phyloP scores from a whole-genome alignment of 352 stramenopile genomes.

The Phytophthora idaei region DNA sequence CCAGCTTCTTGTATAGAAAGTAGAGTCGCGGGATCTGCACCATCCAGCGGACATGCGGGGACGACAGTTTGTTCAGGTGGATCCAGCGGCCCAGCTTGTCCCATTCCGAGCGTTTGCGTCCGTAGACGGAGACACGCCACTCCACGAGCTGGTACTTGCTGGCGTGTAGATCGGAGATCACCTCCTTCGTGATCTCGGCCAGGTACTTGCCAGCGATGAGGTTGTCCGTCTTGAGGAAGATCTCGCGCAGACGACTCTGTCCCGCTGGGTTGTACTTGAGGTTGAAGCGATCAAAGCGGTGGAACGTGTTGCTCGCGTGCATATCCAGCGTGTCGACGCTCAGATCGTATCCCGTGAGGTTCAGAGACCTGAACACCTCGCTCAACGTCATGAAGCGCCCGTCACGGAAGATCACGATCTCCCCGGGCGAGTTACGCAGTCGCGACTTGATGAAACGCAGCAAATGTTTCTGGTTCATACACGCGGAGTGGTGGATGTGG shows the following conservation, averaged over 20 bases:
- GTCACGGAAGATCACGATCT: constrained; percentile 96
- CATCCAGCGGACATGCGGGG: constrained; percentile 97
- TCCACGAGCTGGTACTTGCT: constrained; percentile 96
- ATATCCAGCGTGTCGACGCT: constrained; percentile 99
- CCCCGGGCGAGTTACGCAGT: constrained; percentile 78
- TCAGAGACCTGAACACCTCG: constrained; percentile 93
- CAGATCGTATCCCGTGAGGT: constrained; percentile 97
- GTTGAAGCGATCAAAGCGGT: constrained; percentile 99
- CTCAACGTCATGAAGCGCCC: constrained; percentile 96
- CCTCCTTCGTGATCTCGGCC: constrained; percentile 96
- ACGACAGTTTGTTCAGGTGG: constrained; percentile 91
- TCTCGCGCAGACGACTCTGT: constrained; percentile 95
- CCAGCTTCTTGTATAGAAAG: constrained; percentile 94
- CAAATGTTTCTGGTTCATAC: constrained; percentile 97
- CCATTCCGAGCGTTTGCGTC: constrained; percentile 95
- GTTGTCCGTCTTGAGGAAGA: constrained; percentile 99
- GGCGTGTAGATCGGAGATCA: constrained; percentile 86
- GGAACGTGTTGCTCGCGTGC: constrained; percentile 99
- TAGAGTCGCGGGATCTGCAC: constrained; percentile 98
- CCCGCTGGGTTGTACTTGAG: constrained; percentile 98
- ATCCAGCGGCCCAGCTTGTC: constrained; percentile 97
- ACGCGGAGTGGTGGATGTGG: constrained; percentile 97
- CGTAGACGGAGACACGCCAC: constrained; percentile 95
- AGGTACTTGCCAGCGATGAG: constrained; percentile 95
- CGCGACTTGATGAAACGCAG: constrained; percentile 92